Evolutionary conservation across 1,284 basidiomycete species (phyloP), one percentile per base, ranked within the genome.

Genomic region (Cryptococcus neoformans): DNA sequence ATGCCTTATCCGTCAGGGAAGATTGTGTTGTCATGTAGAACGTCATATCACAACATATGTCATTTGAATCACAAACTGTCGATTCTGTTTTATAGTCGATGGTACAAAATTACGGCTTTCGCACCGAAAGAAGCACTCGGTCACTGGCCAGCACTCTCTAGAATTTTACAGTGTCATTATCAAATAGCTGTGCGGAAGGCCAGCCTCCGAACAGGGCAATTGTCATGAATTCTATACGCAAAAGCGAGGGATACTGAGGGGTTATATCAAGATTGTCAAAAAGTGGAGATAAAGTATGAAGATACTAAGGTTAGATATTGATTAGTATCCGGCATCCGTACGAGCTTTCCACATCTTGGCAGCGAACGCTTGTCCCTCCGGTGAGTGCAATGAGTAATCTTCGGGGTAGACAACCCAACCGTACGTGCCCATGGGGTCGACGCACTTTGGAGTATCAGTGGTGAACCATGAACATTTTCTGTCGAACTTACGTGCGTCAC

Each of bases 1-100:
- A 94, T 79, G 92, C 91, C 70, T 77, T 94, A 55, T 92, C 89
- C 65, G 92, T 93, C 69, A 89, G 87, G 70, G 92, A 94, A 73
- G 92, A 94, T 73, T 94, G 92, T 80, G 72, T 87, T 37, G 74
- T 88, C 63, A 78, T 78, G 76, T 78, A 68, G 61, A 16, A 47
- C 42, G 49, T 21, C 49, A 40, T 40, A 17, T 16, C 12, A 51
- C 16, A 17, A 51, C 11, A 35, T 49, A 28, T 28, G 28, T 4
- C 28, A 28, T 28, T 28, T 4, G 28, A 28, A 28, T 28, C 3
- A 28, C 4, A 28, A 28, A 28, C 28, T 28, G 28, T 28, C 28
- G 28, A 28, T 28, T 28, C 28, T 4, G 4, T 28, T 28, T 28
- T 4, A 28, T 28, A 28, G 2, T 28, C 28, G 28, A 28, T 28